Evolutionary conservation across 2,329 filamentous ascomycete species (phyloP).

Genomic region (Exophiala viscosa): DNA sequence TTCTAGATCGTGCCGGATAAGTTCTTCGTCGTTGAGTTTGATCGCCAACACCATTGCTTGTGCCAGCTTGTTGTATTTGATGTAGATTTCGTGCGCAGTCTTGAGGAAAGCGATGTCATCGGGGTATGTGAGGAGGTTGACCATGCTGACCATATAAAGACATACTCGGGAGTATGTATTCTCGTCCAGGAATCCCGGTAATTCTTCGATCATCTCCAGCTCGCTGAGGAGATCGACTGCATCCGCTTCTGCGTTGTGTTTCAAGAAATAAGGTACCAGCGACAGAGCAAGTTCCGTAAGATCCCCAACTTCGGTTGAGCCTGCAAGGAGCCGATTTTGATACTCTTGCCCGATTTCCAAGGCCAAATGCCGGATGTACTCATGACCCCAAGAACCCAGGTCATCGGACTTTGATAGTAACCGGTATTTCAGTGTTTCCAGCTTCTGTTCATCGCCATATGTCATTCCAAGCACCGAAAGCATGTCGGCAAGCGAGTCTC

Average conservation of each 20-base stretch:
- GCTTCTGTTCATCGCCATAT: slow-evolving; percentile 90
- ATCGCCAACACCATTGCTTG: slow-evolving; percentile 95
- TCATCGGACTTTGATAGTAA: slow-evolving; percentile 78
- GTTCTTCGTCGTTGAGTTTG: slow-evolving; percentile 76
- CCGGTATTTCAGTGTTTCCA: slow-evolving; percentile 95
- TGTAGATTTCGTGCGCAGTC: slow-evolving; percentile 90
- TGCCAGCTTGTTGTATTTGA: slow-evolving; percentile 84
- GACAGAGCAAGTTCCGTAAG: slow-evolving; percentile 78
- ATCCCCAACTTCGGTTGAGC: slow-evolving; percentile 72
- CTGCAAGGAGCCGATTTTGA: slow-evolving; percentile 77
- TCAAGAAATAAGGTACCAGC: slow-evolving; percentile 89
- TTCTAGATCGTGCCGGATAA: slow-evolving; percentile 79
- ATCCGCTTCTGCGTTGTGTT: slow-evolving; percentile 96
- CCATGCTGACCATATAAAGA: slow-evolving; percentile 98
- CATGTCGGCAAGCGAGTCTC: slow-evolving; percentile 81
- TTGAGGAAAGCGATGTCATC: slow-evolving; percentile 94
- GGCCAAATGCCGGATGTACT: slow-evolving; percentile 93
- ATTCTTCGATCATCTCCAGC: slow-evolving; percentile 91
- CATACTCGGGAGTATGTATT: slow-evolving; percentile 92
- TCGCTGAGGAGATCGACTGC: slow-evolving; percentile 96
- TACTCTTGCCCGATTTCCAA: slow-evolving; percentile 95
- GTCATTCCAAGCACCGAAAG: slow-evolving; percentile 98
- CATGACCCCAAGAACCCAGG: slow-evolving; percentile 95
- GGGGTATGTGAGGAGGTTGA: slow-evolving; percentile 92
- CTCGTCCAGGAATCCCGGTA: slow-evolving; percentile 84